Percentiles rank a stretch among this genome's conserved stretches.
phyloP scores from a whole-genome alignment of 768 basidiomycete genomes.

The Amanita subjunquillea region DNA sequence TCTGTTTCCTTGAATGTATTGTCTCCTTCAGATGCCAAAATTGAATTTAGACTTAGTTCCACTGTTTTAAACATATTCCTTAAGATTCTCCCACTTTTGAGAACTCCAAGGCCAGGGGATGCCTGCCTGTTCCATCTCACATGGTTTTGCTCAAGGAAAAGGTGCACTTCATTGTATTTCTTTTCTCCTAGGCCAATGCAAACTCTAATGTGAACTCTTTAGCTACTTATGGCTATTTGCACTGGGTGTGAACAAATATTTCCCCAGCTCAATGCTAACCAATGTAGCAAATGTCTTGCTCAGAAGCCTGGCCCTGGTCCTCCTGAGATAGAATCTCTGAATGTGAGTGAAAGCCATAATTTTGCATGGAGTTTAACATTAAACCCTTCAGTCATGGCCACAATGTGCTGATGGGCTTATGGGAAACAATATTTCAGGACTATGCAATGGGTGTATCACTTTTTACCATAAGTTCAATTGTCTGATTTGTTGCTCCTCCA shows the following conservation, averaged over 20 bases:
- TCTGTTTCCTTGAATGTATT: conserved; percentile 5
- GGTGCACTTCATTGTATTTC: not conserved
- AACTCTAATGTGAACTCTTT: not conserved
- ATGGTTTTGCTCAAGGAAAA: not conserved
- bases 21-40: not conserved
- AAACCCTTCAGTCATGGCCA: not conserved
- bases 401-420: not conserved
- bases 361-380: no score
- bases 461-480: not conserved
- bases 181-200: no score
- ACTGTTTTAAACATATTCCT: no score
- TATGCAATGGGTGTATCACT: not conserved
- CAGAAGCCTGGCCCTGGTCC: no score
- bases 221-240: not conserved
- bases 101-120: not conserved
- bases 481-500: no score
- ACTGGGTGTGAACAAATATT: not conserved
- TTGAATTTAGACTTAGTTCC: not conserved
- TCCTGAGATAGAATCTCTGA: no score
- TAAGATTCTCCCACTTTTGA: not conserved
- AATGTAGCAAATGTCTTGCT: no score
- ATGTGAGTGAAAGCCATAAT: no score
- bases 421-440: not conserved
- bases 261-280: no score
- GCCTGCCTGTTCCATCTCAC: not conserved